Percentiles rank a stretch among this genome's conserved stretches.
phyloP scores from a whole-genome alignment of 257 asterid species.

The Lavandula angustifolia region DNA sequence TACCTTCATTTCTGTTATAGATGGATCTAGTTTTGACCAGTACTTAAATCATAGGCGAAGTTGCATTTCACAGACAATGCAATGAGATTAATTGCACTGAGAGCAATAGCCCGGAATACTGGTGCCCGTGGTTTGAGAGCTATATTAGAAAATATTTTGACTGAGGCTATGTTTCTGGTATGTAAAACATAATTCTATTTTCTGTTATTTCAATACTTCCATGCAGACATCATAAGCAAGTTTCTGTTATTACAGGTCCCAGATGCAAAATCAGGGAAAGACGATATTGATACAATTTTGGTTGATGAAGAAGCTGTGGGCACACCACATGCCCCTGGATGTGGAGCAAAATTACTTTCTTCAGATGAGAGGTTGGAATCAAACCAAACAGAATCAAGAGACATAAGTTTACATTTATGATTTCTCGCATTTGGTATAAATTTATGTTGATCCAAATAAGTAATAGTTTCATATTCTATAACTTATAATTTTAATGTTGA shows the following conservation, averaged over 20 bases:
- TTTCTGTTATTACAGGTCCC: constrained; percentile 57
- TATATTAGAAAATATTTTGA: constrained; percentile 75
- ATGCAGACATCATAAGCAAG: not conserved
- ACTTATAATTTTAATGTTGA: no score
- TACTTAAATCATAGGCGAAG: constrained; percentile 50
- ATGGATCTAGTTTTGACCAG: constrained; percentile 25
- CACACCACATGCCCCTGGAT: constrained; percentile 56
- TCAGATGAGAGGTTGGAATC: constrained; percentile 35
- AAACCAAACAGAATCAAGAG: constrained; percentile 31
- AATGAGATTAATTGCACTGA: constrained; percentile 69
- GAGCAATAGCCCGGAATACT: constrained; percentile 73
- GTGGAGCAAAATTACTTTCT: constrained; percentile 75
- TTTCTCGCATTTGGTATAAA: constrained; percentile 5
- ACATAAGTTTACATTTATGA: constrained; percentile 37
- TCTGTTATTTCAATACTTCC: not conserved
- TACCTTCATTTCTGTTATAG: constrained; percentile 10
- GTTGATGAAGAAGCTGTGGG: constrained; percentile 96
- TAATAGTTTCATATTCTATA: no score
- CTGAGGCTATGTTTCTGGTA: constrained; percentile 97
- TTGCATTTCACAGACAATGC: constrained; percentile 68
- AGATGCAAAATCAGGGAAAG: constrained; percentile 59
- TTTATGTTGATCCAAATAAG: constrained; percentile 9
- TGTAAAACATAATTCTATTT: constrained; percentile 21
- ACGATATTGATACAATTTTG: constrained; percentile 54
- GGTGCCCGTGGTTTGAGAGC: constrained; percentile 98